These are phyloP conservation scores for Aspergillus asperescens DNA, from an alignment of 495 filamentous ascomycete genomes.

Conservation along the genomic window DNA sequence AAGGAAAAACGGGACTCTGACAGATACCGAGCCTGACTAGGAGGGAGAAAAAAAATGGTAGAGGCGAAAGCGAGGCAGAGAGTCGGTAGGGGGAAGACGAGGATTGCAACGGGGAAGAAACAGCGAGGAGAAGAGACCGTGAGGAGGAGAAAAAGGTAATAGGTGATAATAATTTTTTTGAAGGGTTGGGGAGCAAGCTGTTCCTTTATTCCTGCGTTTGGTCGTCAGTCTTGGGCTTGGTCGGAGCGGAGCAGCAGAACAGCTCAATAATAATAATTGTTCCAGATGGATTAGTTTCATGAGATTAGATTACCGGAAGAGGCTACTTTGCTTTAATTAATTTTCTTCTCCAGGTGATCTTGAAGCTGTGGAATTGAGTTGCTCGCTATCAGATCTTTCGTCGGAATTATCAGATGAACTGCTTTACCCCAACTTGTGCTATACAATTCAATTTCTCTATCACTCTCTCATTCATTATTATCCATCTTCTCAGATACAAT, in stretches of 20 bases:
- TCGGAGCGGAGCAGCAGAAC: background rate
- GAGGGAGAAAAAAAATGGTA: conserved; percentile 1
- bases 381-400: conserved; percentile 6
- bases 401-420: background rate
- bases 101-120: background rate
- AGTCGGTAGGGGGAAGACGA: conserved; percentile 1
- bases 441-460: background rate
- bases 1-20: conserved; percentile 20
- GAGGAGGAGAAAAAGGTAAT: background rate
- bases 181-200: background rate
- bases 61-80: conserved; percentile 6
- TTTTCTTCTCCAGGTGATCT: conserved; percentile 5
- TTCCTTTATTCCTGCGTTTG: background rate
- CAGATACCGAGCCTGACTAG: conserved; percentile 14
- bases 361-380: conserved; percentile 1
- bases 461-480: background rate
- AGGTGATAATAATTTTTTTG: background rate
- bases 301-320: background rate
- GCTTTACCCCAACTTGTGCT: background rate
- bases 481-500: no score
- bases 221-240: background rate
- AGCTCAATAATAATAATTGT: background rate
- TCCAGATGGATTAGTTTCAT: background rate
- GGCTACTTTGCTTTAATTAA: background rate
- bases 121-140: background rate